A percentile compares a stretch with the other conserved stretches of the same genome.
Evolutionary conservation across 2,329 filamentous ascomycete genomes (phyloP).

Genomic region (Trichoderma hamatum): DNA sequence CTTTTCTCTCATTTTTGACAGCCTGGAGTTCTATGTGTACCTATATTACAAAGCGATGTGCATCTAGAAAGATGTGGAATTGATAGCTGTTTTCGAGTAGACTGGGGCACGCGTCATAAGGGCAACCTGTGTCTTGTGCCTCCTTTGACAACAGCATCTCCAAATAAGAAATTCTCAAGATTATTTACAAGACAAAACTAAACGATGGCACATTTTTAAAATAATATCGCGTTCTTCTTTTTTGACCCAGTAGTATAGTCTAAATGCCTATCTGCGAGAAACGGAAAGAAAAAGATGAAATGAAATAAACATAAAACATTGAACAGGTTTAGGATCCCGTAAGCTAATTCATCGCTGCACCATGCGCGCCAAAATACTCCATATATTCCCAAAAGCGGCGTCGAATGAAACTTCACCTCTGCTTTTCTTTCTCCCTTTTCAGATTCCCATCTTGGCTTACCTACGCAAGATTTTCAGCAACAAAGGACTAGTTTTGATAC

Average conservation of each 20-base stretch:
- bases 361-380: conserved; percentile 7
- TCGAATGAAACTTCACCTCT: neutral
- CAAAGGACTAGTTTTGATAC: conserved; percentile 52
- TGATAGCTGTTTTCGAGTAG: neutral
- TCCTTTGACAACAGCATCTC: neutral
- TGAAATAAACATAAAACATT: neutral
- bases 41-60: neutral
- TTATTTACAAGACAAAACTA: neutral
- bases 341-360: neutral
- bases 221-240: neutral
- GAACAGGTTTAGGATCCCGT: neutral
- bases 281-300: conserved; percentile 1
- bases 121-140: neutral
- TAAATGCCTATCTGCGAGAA: conserved; percentile 31
- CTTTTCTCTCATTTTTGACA: neutral
- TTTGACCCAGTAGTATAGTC: conserved; percentile 2
- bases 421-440: neutral
- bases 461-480: conserved; percentile 53
- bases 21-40: neutral
- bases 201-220: neutral
- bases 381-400: too few species aligned
- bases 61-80: neutral
- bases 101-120: neutral
- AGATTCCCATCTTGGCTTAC: conserved; percentile 18
- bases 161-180: neutral